Evolutionary conservation across 257 asterid species (phyloP).

Genomic region (Ocimum tenuiflorum): DNA sequence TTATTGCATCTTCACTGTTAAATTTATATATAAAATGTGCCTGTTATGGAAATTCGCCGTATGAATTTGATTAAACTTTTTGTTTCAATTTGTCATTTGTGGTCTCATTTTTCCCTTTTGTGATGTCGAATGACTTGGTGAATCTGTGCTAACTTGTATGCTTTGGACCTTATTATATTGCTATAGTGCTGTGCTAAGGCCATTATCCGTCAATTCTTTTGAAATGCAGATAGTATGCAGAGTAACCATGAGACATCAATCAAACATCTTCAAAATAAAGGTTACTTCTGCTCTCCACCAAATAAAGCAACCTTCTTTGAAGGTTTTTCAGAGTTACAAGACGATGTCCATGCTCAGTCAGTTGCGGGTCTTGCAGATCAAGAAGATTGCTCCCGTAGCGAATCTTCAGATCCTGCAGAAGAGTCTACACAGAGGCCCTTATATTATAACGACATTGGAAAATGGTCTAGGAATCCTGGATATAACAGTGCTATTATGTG

Average conservation of each 20-base stretch:
- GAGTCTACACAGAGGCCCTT: slow-evolving; percentile 32
- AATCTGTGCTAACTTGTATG: not conserved
- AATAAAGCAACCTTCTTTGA: slow-evolving; percentile 28
- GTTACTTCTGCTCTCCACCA: slow-evolving; percentile 34
- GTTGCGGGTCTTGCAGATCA: slow-evolving; percentile 31
- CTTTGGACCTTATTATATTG: not conserved
- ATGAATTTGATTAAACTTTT: not conserved
- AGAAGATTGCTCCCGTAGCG: slow-evolving; percentile 34
- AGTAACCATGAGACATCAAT: slow-evolving; percentile 46
- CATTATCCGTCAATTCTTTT: not conserved
- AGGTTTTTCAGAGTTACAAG: slow-evolving; percentile 37
- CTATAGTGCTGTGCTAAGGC: too few species aligned
- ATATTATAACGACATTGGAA: slow-evolving; percentile 34
- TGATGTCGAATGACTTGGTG: slow-evolving; percentile 1
- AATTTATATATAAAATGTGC: not conserved
- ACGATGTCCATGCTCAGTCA: slow-evolving; percentile 29
- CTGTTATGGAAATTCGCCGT: not conserved
- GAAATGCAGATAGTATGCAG: slow-evolving; percentile 42
- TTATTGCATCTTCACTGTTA: not conserved
- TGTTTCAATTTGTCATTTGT: not conserved
- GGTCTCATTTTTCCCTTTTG: not conserved
- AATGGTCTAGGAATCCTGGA: slow-evolving; percentile 49
- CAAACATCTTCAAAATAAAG: slow-evolving; percentile 42
- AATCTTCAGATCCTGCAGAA: slow-evolving; percentile 37
- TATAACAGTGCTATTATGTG: slow-evolving; percentile 26